Conservation (phyloP, 2,329 filamentous ascomycete species). For the Sclerotinia trifoliorum region DNA sequence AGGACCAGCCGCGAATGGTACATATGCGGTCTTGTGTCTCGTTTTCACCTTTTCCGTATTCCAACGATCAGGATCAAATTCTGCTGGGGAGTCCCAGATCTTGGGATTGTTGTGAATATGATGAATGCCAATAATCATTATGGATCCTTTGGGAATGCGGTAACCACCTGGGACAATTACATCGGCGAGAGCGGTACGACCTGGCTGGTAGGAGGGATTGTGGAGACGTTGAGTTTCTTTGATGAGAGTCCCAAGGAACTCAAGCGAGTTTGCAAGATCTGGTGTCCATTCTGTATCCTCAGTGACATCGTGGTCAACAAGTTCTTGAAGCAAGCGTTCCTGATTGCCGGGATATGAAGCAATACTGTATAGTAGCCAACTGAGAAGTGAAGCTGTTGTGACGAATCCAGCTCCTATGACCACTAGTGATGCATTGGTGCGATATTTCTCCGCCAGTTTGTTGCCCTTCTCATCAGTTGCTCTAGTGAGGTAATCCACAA, state of each 20-base stretch:
- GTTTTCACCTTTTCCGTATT: constrained; percentile 28
- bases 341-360: constrained; percentile 46
- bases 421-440: constrained; percentile 41
- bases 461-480: constrained; percentile 46
- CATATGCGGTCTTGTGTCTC: constrained; percentile 35
- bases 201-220: constrained; percentile 49
- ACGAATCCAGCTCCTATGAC: constrained; percentile 48
- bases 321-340: constrained; percentile 47
- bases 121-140: constrained; percentile 31
- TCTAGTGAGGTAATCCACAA: constrained; percentile 41
- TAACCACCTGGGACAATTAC: constrained; percentile 49
- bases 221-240: constrained; percentile 48
- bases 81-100: constrained; percentile 28
- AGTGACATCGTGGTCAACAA: constrained; percentile 43
- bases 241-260: constrained; percentile 45
- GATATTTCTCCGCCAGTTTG: constrained; percentile 44
- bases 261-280: constrained; percentile 41
- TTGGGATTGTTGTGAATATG: constrained; percentile 32
- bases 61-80: constrained; percentile 33
- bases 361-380: constrained; percentile 48
- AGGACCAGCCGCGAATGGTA: constrained; percentile 42
- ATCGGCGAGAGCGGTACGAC: constrained; percentile 46
- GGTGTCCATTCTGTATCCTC: constrained; percentile 39
- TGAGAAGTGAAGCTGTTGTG: constrained; percentile 48
- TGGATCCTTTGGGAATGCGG: constrained; percentile 42